Percentiles rank a stretch among this genome's conserved stretches.
Conservation (phyloP, 106 monocot genomes). For the Apostasia shenzhenica region DNA sequence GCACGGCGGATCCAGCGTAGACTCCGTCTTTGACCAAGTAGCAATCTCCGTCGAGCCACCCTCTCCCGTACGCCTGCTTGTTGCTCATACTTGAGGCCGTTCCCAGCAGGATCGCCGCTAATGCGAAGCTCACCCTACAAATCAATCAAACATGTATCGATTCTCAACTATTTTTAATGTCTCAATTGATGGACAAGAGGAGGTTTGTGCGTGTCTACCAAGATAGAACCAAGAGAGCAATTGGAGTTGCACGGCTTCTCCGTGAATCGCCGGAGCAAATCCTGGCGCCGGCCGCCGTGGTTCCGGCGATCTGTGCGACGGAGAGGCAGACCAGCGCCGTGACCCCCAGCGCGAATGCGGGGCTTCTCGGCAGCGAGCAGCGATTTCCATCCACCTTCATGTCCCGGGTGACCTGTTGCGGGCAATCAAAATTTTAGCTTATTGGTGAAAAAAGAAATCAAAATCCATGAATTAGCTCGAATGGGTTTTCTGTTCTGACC, state of each 20-base stretch:
- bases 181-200: too few species aligned
- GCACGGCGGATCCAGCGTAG: slow-evolving; percentile 37
- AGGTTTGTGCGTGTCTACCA: slow-evolving; percentile 28
- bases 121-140: slow-evolving; percentile 55
- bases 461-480: too few species aligned
- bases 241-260: slow-evolving; percentile 10
- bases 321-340: slow-evolving; percentile 56
- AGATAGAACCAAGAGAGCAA: slow-evolving; percentile 38
- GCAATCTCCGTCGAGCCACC: slow-evolving; percentile 81
- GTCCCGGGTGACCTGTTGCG: slow-evolving; percentile 25
- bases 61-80: slow-evolving; percentile 56
- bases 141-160: neutral
- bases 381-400: slow-evolving; percentile 66
- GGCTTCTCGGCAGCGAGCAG: slow-evolving; percentile 56
- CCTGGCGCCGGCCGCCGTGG: slow-evolving; percentile 15
- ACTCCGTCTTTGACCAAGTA: slow-evolving; percentile 70
- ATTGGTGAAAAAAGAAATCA: neutral
- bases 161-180: neutral
- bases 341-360: slow-evolving; percentile 66
- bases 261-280: slow-evolving; percentile 6
- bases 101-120: slow-evolving; percentile 39
- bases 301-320: slow-evolving; percentile 57
- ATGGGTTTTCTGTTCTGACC: slow-evolving; percentile 11
- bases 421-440: neutral
- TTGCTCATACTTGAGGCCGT: slow-evolving; percentile 76